These are phyloP conservation scores for Rhodomyrtus psidioides DNA, from an alignment of 441 rosid genomes.

Conservation along the genomic window DNA sequence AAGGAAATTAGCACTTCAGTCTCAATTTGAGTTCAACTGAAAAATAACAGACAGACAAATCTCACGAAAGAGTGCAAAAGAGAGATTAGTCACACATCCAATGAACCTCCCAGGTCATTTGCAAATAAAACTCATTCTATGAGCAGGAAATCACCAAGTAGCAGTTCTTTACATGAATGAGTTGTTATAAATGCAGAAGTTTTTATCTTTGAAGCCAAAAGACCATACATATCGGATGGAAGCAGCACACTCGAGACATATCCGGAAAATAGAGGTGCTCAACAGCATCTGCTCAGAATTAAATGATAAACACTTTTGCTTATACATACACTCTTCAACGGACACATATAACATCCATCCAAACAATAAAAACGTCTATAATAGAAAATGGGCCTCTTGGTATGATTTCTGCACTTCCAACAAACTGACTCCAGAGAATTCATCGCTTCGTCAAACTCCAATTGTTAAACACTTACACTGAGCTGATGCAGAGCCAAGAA, in stretches of 20 bases:
- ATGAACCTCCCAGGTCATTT: not conserved
- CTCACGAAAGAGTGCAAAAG: not conserved
- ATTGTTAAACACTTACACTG: slow-evolving; percentile 37
- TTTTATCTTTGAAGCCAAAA: not conserved
- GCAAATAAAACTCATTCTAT: not conserved
- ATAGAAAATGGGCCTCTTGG: not conserved
- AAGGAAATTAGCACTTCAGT: not conserved
- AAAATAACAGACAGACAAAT: not conserved
- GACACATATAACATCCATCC: not conserved
- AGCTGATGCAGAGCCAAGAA: slow-evolving; percentile 55
- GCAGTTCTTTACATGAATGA: not conserved
- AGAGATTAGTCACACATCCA: not conserved
- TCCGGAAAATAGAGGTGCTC: not conserved
- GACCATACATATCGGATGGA: not conserved
- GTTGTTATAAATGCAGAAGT: not conserved
- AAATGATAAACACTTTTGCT: not conserved
- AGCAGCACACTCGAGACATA: not conserved
- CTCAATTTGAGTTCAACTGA: not conserved
- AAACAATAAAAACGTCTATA: not conserved
- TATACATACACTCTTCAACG: not conserved
- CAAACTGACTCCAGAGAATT: not conserved
- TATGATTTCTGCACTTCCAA: not conserved
- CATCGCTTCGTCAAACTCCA: not conserved
- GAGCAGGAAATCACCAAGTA: not conserved
- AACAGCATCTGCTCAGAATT: not conserved